These are phyloP conservation scores for Colletotrichum cuscutae DNA, from an alignment of 2,329 filamentous ascomycete species.

Conservation along the genomic window DNA sequence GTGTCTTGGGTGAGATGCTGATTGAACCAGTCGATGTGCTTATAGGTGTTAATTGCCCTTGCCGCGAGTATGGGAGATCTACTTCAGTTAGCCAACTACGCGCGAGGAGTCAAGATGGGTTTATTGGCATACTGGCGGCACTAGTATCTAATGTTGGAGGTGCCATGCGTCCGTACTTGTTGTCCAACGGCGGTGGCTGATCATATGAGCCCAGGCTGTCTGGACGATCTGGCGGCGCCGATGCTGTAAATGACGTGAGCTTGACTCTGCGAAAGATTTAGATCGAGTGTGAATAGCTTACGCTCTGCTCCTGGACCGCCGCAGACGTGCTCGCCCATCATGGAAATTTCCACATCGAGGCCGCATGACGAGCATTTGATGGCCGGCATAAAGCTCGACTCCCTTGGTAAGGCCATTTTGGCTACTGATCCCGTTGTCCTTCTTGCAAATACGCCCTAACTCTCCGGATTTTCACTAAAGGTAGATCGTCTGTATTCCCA, in stretches of 20 bases:
- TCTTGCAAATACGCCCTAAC: not conserved
- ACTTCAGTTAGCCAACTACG: constrained; percentile 44
- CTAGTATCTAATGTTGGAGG: constrained; percentile 62
- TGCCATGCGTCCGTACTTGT: constrained; percentile 51
- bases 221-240: constrained; percentile 47
- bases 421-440: constrained; percentile 34
- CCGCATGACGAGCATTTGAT: constrained; percentile 90
- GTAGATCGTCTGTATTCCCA: constrained; percentile 13
- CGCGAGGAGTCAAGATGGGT: not conserved
- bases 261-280: constrained; percentile 23
- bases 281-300: constrained; percentile 39
- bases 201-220: constrained; percentile 43
- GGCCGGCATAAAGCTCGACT: constrained; percentile 79
- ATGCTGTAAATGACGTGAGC: constrained; percentile 39
- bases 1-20: constrained; percentile 71
- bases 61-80: constrained; percentile 66
- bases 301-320: constrained; percentile 56
- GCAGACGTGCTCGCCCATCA: constrained; percentile 89
- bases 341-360: constrained; percentile 81
- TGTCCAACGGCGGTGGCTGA: constrained; percentile 41
- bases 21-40: constrained; percentile 70
- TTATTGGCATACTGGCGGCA: constrained; percentile 59
- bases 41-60: constrained; percentile 70
- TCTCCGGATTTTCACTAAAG: constrained; percentile 7
- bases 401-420: constrained; percentile 63